Base-by-base conservation (phyloP, 371 early-diverging fungal species). In the Mortierella polycephala region DNA sequence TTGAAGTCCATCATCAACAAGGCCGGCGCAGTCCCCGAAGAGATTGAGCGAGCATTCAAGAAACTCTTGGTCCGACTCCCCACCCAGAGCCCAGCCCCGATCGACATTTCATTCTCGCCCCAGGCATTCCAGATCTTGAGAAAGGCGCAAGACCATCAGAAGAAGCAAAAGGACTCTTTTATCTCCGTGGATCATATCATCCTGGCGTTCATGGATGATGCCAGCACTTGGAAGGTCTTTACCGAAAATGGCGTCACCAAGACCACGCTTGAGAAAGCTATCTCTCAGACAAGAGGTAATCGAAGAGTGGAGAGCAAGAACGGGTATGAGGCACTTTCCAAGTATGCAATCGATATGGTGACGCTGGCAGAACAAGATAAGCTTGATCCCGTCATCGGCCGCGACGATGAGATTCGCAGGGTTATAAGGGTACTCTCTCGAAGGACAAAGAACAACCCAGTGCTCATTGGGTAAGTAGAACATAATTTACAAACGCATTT, bases 361-460 rank as follows among this genome's bases (percentile, higher is more conserved):
- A 85, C 88, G n/a, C 84, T 93, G 81, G 96, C 95, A 2, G 85
- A 91, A 62, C 83, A 83, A 20, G 94, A 93, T 54, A 88, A 92
- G 69, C 85, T 94, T 14, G 95, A 95, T 81, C 96, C 95, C 11
- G 95, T 96, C 39, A 94, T 96, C 81, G 96, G 96, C 41, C 86
- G 96, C 66, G 95, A 93, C 64, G 90, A 92, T 57, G 95, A 95
- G 72, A 96, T 96, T 61, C 85, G 94, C 42, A 83, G 92, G 42
- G 91, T 94, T 10, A 91, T 95, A 60, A 92, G 95, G 66, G 93
- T 96, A 9, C 69, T 91, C 41, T 86, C 92, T 11, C 85, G 95
- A 54, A 87, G 94, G 83, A 96, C 94, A n/a, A 98, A 98, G 81
- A 95, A 95, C 82, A 96, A 96, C 81, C 96, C 96, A 0, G 94